A percentile compares a stretch with the other conserved stretches of the same genome.
phyloP scores from a whole-genome alignment of 2,329 filamentous ascomycete species.

The Colletotrichum sp. region DNA sequence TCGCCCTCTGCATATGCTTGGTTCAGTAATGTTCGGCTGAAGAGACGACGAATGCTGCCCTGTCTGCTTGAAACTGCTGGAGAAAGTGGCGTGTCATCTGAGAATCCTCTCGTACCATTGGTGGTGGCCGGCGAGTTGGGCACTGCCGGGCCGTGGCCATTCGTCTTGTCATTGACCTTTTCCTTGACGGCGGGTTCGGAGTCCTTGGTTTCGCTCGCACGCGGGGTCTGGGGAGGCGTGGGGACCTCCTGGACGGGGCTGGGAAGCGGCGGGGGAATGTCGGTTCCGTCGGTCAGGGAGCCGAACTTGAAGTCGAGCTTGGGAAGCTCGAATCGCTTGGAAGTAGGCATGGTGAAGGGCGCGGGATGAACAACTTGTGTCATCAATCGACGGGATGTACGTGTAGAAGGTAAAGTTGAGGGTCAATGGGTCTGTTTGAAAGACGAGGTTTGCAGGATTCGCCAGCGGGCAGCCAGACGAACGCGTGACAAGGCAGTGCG shows the following conservation, averaged over 20 bases:
- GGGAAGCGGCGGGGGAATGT: slow-evolving; percentile 63
- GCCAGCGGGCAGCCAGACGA: slow-evolving; percentile 4
- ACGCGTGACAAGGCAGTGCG: slow-evolving; percentile 19
- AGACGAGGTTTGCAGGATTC: slow-evolving; percentile 17
- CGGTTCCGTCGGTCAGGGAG: slow-evolving; percentile 64
- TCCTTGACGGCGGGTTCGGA: slow-evolving; percentile 19
- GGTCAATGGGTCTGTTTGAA: neutral
- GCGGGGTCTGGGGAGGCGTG: slow-evolving; percentile 44
- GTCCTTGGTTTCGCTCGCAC: slow-evolving; percentile 27
- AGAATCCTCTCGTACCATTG: slow-evolving; percentile 52
- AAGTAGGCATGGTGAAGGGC: slow-evolving; percentile 5
- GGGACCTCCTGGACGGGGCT: slow-evolving; percentile 57
- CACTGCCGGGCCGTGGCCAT: slow-evolving; percentile 25
- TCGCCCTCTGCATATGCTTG: slow-evolving; percentile 56
- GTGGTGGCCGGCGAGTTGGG: slow-evolving; percentile 22
- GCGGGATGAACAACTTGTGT: neutral
- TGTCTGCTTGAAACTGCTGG: slow-evolving; percentile 56
- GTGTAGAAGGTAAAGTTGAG: neutral
- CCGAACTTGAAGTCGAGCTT: slow-evolving; percentile 63
- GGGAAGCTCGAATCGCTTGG: slow-evolving; percentile 59
- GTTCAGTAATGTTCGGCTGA: slow-evolving; percentile 62
- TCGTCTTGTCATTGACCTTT: slow-evolving; percentile 23
- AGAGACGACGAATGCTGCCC: slow-evolving; percentile 62
- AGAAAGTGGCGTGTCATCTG: slow-evolving; percentile 57
- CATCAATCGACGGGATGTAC: slow-evolving; percentile 12